These are phyloP conservation scores for Annulohypoxylon maeteangense DNA, from an alignment of 495 filamentous ascomycete genomes.

Conservation along the genomic window DNA sequence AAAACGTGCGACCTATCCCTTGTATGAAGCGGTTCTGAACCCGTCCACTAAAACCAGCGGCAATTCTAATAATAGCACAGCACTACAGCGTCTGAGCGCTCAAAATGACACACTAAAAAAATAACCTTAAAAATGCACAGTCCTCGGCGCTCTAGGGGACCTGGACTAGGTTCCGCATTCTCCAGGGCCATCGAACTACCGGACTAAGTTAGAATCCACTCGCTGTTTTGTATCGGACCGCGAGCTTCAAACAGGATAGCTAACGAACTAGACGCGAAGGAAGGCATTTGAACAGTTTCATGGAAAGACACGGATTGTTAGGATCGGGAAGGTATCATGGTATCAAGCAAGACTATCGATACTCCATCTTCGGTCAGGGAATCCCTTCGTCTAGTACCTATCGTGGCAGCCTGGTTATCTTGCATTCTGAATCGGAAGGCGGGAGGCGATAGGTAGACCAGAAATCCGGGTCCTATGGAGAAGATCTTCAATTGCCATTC, in stretches of 20 bases:
- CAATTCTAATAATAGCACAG: conserved; percentile 22
- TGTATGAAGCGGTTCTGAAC: background rate
- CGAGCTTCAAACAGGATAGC: background rate
- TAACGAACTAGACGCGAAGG: background rate
- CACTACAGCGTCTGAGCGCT: background rate
- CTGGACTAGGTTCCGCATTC: background rate
- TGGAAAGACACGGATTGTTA: background rate
- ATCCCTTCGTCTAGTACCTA: too few species aligned
- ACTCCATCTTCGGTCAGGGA: background rate
- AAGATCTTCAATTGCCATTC: background rate
- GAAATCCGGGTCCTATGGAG: background rate
- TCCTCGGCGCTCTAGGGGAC: conserved; percentile 6
- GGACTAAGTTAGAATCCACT: background rate
- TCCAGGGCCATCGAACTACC: background rate
- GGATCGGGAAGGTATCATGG: conserved; percentile 3
- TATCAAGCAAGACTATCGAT: background rate
- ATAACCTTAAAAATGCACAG: conserved; percentile 37
- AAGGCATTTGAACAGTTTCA: background rate
- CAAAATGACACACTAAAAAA: conserved; percentile 3
- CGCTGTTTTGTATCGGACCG: background rate
- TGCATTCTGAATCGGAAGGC: background rate
- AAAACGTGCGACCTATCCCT: background rate
- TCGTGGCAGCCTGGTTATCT: too few species aligned
- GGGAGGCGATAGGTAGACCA: background rate
- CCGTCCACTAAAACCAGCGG: background rate